These are phyloP conservation scores for Penicillium italicum DNA, from an alignment of 2,329 filamentous ascomycete species.

Conservation along the genomic window DNA sequence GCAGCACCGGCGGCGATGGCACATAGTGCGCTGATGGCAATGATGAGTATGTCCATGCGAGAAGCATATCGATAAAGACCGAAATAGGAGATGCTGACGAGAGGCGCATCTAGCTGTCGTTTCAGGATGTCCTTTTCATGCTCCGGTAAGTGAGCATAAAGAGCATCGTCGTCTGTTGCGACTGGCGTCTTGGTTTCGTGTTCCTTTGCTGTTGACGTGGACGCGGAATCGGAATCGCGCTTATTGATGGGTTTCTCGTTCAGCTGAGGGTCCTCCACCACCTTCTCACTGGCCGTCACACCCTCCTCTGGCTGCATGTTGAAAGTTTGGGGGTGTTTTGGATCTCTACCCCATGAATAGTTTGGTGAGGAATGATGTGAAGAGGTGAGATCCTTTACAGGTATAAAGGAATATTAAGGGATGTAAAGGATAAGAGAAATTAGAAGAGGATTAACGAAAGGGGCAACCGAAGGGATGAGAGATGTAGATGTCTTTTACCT, in stretches of 20 bases:
- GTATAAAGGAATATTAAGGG: background rate
- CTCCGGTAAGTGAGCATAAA: constrained; percentile 60
- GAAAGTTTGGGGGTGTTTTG: background rate
- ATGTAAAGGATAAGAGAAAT: background rate
- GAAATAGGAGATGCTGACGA: constrained; percentile 60
- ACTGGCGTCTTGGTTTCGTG: constrained; percentile 34
- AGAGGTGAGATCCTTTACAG: no score
- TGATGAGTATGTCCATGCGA: constrained; percentile 60
- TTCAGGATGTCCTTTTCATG: constrained; percentile 65
- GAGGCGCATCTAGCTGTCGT: constrained; percentile 63
- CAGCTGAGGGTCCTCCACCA: constrained; percentile 9
- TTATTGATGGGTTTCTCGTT: constrained; percentile 12
- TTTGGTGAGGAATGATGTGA: background rate
- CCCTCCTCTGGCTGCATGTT: constrained; percentile 23
- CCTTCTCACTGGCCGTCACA: constrained; percentile 14
- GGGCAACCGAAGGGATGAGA: background rate
- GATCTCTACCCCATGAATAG: constrained; percentile 5
- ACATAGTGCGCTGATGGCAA: constrained; percentile 58
- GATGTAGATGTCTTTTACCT: background rate
- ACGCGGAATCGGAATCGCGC: constrained; percentile 19
- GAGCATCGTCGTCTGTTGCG: constrained; percentile 47
- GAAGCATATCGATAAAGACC: constrained; percentile 69
- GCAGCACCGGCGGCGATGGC: constrained; percentile 71
- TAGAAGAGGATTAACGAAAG: background rate
- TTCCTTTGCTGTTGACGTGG: constrained; percentile 21